Base-by-base conservation (phyloP, 768 basidiomycete species). In the Floccularia luteovirens region DNA sequence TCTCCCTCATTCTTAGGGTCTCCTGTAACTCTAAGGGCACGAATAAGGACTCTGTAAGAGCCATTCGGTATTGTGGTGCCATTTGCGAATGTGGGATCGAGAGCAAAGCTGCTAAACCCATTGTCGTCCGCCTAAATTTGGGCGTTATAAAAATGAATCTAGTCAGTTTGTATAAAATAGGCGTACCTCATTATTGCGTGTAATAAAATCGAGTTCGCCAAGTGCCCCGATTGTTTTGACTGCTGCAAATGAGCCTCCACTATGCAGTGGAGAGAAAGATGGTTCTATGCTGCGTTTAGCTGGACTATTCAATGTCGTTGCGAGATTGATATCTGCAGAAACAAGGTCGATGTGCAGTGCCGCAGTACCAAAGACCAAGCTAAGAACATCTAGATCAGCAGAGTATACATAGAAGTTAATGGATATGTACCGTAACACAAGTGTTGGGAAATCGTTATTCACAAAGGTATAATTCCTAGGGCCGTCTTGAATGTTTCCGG, bases 341-440 rank as follows among this genome's bases (percentile, higher is more conserved):
- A 78, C 76, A 11, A 79, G 63, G 45, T 78, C 76, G 12, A 70
- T 47, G 11, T 64, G 60, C 31, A 77, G 46, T 11, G 54, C 39
- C 2, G 72, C 63, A 2, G 74, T 70, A 13, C 78, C 78, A 42
- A 78, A 77, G 1, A 61, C 61, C 39, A 69, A 50, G 23, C 70
- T 67, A 37, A 45, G 44, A 37, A 32, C 27, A 8, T 8, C 14
- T 28, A 28, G 14, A 8, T 8, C 10, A 28, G 14, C 27, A 28
- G n/a, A n/a, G n/a, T 28, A 8, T 28, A 28, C 10, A 8, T 8
- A 28, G 27, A 28, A 28, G 10, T 14, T 8, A 28, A 28, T 28
- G 27, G 5, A 21, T 21, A 51, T 58, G 24, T 54, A 62, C 56
- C 70, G 62, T 53, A 55, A 67, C 1, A 71, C 40, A 4, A 72